Percentiles rank a stretch among this genome's conserved stretches.
Conservation (phyloP, 2,329 filamentous ascomycete species). For the Pseudogymnoascus sp. region DNA sequence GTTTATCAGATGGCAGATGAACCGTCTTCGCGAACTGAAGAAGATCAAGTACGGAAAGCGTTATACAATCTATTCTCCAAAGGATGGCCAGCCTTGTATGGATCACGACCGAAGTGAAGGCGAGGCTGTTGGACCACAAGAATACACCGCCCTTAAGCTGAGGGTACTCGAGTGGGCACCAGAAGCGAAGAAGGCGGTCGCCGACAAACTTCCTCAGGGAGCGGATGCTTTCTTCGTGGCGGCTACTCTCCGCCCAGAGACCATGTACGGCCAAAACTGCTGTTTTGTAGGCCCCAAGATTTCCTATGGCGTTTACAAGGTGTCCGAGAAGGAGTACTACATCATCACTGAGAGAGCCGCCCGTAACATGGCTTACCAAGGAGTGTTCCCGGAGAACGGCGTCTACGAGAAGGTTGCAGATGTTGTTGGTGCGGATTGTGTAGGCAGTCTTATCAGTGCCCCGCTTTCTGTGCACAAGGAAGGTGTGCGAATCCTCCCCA, state of each 20-base stretch:
- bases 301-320: slow-evolving; percentile 80
- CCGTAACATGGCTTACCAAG: slow-evolving; percentile 94
- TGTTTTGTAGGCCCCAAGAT: slow-evolving; percentile 92
- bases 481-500: slow-evolving; percentile 82
- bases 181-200: slow-evolving; percentile 61
- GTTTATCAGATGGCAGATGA: slow-evolving; percentile 97
- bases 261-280: slow-evolving; percentile 97
- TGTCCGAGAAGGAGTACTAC: slow-evolving; percentile 70
- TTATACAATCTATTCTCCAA: slow-evolving; percentile 89
- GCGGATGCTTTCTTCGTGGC: slow-evolving; percentile 84
- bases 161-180: slow-evolving; percentile 85
- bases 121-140: slow-evolving; percentile 76
- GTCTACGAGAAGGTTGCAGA: slow-evolving; percentile 67
- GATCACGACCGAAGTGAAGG: slow-evolving; percentile 78
- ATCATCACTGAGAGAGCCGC: slow-evolving; percentile 75
- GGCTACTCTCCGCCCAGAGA: slow-evolving; percentile 88
- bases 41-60: slow-evolving; percentile 92
- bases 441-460: slow-evolving; percentile 84
- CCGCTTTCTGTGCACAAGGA: slow-evolving; percentile 80
- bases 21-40: slow-evolving; percentile 74
- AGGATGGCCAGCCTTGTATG: slow-evolving; percentile 81
- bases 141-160: slow-evolving; percentile 89
- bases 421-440: slow-evolving; percentile 66
- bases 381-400: slow-evolving; percentile 71
- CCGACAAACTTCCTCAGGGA: slow-evolving; percentile 69